phyloP scores from a whole-genome alignment of 2,329 filamentous ascomycete genomes.

The Immersiporthe knoxdaviesiana region DNA sequence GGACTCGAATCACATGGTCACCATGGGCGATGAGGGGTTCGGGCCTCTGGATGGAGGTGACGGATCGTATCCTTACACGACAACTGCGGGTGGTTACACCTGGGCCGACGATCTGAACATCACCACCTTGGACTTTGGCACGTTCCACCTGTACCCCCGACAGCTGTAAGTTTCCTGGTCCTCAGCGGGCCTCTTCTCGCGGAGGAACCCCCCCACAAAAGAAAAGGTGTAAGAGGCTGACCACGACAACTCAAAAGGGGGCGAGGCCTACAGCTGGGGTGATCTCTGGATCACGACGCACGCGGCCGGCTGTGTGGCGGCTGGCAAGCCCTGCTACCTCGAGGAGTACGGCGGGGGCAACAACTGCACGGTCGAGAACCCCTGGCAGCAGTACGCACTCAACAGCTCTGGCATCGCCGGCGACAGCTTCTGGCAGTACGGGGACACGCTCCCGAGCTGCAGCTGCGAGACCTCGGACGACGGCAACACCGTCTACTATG shows the following conservation, averaged over 20 bases:
- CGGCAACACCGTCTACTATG: slow-evolving; percentile 31
- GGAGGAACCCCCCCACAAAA: no score
- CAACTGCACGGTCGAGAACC: slow-evolving; percentile 31
- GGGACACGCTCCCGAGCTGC: slow-evolving; percentile 29
- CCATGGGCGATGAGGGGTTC: slow-evolving; percentile 62
- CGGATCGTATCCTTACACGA: slow-evolving; percentile 55
- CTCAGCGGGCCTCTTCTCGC: no score
- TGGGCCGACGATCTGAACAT: slow-evolving; percentile 56
- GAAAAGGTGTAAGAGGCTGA: not conserved
- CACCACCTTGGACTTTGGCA: slow-evolving; percentile 57
- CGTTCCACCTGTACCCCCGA: slow-evolving; percentile 54
- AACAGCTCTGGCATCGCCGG: slow-evolving; percentile 30
- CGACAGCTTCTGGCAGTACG: slow-evolving; percentile 32
- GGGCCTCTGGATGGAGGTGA: slow-evolving; percentile 48
- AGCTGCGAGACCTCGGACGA: slow-evolving; percentile 29
- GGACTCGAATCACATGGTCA: slow-evolving; percentile 65
- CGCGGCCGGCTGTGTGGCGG: slow-evolving; percentile 28
- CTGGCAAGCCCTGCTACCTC: slow-evolving; percentile 31
- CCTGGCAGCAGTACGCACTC: slow-evolving; percentile 31
- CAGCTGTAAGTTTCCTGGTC: slow-evolving; percentile 24
- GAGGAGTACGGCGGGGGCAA: slow-evolving; percentile 31
- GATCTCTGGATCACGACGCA: slow-evolving; percentile 31
- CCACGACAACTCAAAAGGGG: slow-evolving; percentile 11
- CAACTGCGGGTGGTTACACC: slow-evolving; percentile 51
- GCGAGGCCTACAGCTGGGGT: slow-evolving; percentile 28